Percentiles rank a stretch among this genome's conserved stretches.
Conservation (phyloP, 805 yeast genomes). For the Yarrowia sp. region DNA sequence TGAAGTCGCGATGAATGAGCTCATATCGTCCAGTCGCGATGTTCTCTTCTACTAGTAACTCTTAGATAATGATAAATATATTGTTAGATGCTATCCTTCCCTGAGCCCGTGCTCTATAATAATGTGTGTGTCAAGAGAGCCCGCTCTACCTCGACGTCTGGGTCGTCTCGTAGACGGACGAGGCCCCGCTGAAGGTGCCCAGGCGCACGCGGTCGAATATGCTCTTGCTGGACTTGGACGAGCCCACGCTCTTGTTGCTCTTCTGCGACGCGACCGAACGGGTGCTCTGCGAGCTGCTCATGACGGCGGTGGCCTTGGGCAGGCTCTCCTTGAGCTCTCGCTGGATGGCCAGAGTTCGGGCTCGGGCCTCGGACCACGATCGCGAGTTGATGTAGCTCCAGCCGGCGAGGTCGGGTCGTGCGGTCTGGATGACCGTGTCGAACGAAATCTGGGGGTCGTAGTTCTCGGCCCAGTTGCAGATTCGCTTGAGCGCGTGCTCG, state of each 20-base stretch:
- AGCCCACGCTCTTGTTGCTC: constrained; percentile 9
- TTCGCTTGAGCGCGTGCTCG: constrained; percentile 23
- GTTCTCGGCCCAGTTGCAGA: constrained; percentile 26
- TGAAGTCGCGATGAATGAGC: no score
- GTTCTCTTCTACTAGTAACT: neutral
- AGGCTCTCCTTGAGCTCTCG: constrained; percentile 22
- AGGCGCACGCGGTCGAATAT: constrained; percentile 15
- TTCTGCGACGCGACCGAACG: constrained; percentile 9
- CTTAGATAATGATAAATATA: constrained; percentile 3
- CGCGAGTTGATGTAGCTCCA: constrained; percentile 26
- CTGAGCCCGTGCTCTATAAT: constrained; percentile 8
- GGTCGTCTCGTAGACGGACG: constrained; percentile 14
- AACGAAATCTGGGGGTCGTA: constrained; percentile 22
- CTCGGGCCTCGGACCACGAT: constrained; percentile 23
- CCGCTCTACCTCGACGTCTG: neutral
- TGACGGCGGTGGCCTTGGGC: constrained; percentile 1
- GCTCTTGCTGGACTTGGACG: constrained; percentile 10
- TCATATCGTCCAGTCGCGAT: no score
- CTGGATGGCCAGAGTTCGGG: constrained; percentile 24
- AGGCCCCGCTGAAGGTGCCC: constrained; percentile 5
- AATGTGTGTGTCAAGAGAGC: neutral
- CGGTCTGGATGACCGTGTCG: constrained; percentile 12
- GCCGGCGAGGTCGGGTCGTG: constrained; percentile 15
- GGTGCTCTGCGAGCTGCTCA: constrained; percentile 6
- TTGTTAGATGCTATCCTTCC: constrained; percentile 17